Evolutionary conservation across 371 early-diverging fungal species (phyloP).

Genomic region (Mortierella sp.): DNA sequence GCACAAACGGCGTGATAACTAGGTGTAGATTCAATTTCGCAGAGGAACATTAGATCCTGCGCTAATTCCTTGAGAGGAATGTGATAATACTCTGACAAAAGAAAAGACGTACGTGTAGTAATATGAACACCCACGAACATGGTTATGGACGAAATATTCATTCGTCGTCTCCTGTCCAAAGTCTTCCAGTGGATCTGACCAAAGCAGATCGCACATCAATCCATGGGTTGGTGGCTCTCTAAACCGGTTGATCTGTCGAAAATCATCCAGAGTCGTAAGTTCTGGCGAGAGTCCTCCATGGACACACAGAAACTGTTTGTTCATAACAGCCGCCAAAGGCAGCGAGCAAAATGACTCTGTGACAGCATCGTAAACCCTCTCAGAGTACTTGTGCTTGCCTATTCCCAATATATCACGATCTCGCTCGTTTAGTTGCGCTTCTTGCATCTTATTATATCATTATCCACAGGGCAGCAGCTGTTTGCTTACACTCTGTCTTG

Average conservation of each 20-base stretch:
- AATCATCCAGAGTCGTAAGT: constrained; percentile 87
- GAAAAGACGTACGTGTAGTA: constrained; percentile 77
- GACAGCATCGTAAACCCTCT: constrained; percentile 91
- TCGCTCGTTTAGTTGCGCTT: too few relatives aligned
- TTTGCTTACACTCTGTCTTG: constrained; percentile 89
- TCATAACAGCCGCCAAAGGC: constrained; percentile 97
- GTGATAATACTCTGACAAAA: too few relatives aligned
- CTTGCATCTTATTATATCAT: too few relatives aligned
- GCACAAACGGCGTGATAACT: constrained; percentile 91
- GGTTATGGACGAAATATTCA: constrained; percentile 84
- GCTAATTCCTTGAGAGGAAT: too few relatives aligned
- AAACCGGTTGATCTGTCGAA: constrained; percentile 93
- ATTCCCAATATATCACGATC: constrained; percentile 20
- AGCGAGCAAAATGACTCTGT: constrained; percentile 95
- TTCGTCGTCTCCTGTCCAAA: constrained; percentile 91
- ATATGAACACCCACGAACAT: constrained; percentile 95
- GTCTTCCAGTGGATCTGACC: constrained; percentile 98
- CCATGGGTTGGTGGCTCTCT: constrained; percentile 95
- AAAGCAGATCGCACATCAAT: constrained; percentile 96
- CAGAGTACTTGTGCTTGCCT: constrained; percentile 95
- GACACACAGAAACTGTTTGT: constrained; percentile 97
- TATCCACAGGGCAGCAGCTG: too few relatives aligned
- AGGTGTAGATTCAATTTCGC: constrained; percentile 13
- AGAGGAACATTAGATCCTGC: not conserved
- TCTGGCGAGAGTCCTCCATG: constrained; percentile 99